Percentiles rank a stretch among this genome's conserved stretches.
These are phyloP conservation scores for Spergularia marina DNA, from an alignment of 148 eudicot genomes.

Conservation along the genomic window DNA sequence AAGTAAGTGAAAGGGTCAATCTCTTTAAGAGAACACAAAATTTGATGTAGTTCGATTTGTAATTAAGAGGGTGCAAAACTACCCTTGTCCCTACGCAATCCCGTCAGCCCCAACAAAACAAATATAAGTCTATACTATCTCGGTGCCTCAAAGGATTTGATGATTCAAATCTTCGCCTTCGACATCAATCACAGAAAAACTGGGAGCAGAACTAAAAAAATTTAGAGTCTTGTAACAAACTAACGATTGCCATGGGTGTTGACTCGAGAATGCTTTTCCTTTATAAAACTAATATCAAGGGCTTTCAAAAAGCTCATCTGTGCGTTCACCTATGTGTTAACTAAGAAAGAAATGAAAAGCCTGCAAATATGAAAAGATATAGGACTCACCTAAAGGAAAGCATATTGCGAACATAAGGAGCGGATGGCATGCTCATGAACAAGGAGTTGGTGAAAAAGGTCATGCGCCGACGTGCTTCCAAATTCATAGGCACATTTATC, in stretches of 20 bases:
- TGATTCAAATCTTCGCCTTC: no score
- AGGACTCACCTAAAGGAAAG: conserved; percentile 86
- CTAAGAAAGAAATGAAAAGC: background rate
- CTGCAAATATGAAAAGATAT: background rate
- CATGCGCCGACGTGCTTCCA: conserved; percentile 97
- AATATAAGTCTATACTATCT: no score
- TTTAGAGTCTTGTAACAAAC: background rate
- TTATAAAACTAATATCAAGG: background rate
- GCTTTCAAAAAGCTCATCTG: background rate
- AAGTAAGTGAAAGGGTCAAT: background rate
- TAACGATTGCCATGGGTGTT: background rate
- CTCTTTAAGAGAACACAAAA: background rate
- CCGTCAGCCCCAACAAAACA: no score
- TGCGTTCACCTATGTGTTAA: background rate
- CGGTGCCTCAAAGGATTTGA: no score
- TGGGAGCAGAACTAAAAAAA: background rate
- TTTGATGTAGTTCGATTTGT: no score
- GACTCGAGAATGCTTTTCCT: background rate
- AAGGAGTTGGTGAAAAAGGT: conserved; percentile 94
- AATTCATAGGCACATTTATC: conserved; percentile 88
- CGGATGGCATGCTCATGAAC: conserved; percentile 91
- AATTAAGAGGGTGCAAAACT: no score
- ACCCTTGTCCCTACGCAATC: no score
- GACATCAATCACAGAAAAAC: background rate
- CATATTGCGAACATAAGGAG: conserved; percentile 97